These are phyloP conservation scores for Moniliella sp. DNA, from an alignment of 1,284 basidiomycete species.

Conservation along the genomic window DNA sequence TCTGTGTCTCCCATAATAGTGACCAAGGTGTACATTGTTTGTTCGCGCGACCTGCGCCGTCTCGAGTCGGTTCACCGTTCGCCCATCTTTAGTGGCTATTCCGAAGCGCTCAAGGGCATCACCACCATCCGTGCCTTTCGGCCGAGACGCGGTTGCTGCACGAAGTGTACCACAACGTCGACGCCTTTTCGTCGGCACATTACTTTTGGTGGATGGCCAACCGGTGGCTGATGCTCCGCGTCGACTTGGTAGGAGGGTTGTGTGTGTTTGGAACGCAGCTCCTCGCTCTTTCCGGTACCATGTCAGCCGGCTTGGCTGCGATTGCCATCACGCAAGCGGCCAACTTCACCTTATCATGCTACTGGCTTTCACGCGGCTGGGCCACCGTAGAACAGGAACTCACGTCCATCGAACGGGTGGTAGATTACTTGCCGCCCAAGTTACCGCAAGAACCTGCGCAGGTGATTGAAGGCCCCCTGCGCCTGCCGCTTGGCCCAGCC, in stretches of 20 bases:
- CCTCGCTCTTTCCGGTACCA: slow-evolving; percentile 1
- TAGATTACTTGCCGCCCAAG: slow-evolving; percentile 44
- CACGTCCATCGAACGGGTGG: slow-evolving; percentile 61
- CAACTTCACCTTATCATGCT: slow-evolving; percentile 35
- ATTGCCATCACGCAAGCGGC: slow-evolving; percentile 12
- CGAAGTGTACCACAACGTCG: slow-evolving; percentile 24
- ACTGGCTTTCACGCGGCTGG: no score
- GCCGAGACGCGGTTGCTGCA: slow-evolving; percentile 36
- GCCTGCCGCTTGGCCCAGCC: slow-evolving; percentile 46
- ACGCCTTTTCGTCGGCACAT: slow-evolving; percentile 33
- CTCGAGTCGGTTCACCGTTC: slow-evolving; percentile 27
- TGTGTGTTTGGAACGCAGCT: no score
- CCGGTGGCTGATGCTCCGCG: slow-evolving; percentile 1
- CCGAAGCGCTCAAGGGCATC: slow-evolving; percentile 36
- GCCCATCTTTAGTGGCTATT: slow-evolving; percentile 32
- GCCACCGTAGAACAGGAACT: slow-evolving; percentile 19
- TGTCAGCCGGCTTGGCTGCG: slow-evolving; percentile 9
- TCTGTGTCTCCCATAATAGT: no score
- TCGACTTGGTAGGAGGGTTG: not conserved
- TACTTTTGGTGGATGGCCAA: slow-evolving; percentile 2
- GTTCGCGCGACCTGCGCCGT: slow-evolving; percentile 36
- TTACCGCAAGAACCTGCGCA: slow-evolving; percentile 2
- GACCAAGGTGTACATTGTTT: no score
- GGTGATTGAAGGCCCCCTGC: slow-evolving; percentile 16
- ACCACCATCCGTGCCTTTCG: slow-evolving; percentile 40